phyloP scores from a whole-genome alignment of 176 grass and related monocot species.

The bread wheat (Triticum aestivum) region DNA sequence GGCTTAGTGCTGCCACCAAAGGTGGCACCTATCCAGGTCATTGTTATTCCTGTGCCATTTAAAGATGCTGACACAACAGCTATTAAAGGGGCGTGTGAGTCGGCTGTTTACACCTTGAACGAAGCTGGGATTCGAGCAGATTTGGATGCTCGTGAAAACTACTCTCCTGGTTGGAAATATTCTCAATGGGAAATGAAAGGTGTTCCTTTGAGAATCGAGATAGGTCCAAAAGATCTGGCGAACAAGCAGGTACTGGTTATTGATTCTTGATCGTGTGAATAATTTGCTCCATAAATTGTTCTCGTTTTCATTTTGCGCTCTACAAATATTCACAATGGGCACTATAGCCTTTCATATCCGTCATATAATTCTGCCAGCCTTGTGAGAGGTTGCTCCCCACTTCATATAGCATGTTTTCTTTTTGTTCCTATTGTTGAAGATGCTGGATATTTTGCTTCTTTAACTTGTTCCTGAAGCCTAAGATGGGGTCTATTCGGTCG shows the following conservation, averaged over 20 bases:
- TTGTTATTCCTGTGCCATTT: slow-evolving; percentile 85
- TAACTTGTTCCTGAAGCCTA: slow-evolving; percentile 7
- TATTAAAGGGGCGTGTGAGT: slow-evolving; percentile 74
- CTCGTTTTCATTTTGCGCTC: neutral
- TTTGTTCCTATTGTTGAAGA: neutral
- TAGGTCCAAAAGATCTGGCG: slow-evolving; percentile 92
- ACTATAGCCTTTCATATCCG: neutral
- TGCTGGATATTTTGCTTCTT: neutral
- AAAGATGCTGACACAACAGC: slow-evolving; percentile 88
- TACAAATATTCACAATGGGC: neutral
- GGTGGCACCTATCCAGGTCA: slow-evolving; percentile 80
- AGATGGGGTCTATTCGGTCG: neutral
- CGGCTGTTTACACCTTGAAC: slow-evolving; percentile 50
- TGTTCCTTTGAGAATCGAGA: slow-evolving; percentile 93
- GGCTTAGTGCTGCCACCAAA: slow-evolving; percentile 90
- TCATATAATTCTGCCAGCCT: neutral
- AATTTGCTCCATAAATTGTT: neutral
- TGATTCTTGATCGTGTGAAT: no score
- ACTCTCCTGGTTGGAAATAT: slow-evolving; percentile 98
- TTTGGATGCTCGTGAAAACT: slow-evolving; percentile 77
- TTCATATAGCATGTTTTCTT: neutral
- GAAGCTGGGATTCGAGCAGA: slow-evolving; percentile 64
- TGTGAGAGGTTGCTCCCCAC: neutral
- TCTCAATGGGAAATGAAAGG: slow-evolving; percentile 99
- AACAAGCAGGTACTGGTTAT: slow-evolving; percentile 70